Conservation (phyloP, 179 eudicot species). For the Actinidia arguta region DNA sequence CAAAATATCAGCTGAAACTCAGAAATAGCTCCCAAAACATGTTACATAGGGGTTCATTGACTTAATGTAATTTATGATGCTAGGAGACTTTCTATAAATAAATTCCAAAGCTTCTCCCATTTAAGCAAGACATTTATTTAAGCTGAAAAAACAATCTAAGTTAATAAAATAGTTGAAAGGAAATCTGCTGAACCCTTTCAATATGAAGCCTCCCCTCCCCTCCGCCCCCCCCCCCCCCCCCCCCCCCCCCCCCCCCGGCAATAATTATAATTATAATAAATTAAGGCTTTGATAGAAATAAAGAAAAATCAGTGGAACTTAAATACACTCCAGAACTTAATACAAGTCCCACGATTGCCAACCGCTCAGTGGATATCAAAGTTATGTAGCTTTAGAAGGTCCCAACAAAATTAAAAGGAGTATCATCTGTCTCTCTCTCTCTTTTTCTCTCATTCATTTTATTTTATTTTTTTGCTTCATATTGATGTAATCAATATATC, state of each 20-base stretch:
- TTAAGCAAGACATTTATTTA: background rate
- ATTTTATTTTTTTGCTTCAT: background rate
- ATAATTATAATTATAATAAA: background rate
- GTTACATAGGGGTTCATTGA: background rate
- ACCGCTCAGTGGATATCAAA: constrained; percentile 3
- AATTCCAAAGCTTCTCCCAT: constrained; percentile 1
- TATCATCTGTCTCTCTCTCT: background rate
- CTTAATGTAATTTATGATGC: background rate
- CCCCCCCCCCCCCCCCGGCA: background rate
- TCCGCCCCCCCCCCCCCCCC: no score
- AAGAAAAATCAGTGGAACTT: background rate
- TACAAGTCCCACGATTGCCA: background rate
- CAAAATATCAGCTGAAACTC: background rate
- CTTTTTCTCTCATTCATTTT: background rate
- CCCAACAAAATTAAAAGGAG: background rate
- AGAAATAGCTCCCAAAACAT: background rate
- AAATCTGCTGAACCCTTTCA: background rate
- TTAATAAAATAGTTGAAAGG: background rate
- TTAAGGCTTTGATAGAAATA: background rate
- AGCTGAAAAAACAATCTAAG: background rate
- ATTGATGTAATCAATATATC: background rate
- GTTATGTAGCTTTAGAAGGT: background rate
- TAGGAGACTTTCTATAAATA: background rate
- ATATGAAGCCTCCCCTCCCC: background rate
- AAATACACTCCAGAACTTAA: background rate